Conservation (phyloP, 495 filamentous ascomycete species). For the Pyrenula massariospora region DNA sequence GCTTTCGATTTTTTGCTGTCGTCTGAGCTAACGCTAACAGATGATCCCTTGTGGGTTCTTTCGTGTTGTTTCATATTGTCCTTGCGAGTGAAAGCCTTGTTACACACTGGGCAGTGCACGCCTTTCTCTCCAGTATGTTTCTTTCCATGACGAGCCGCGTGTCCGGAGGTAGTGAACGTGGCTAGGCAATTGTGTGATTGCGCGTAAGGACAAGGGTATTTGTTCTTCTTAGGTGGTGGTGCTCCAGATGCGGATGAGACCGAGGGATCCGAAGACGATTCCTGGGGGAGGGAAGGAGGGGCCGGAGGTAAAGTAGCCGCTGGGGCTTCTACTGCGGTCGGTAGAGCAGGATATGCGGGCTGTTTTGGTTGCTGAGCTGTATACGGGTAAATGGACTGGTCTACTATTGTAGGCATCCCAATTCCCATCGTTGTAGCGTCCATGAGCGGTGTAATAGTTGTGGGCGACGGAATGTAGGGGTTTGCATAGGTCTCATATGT, state of each 20-base stretch:
- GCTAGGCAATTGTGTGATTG: slow-evolving; percentile 59
- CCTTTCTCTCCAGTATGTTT: slow-evolving; percentile 96
- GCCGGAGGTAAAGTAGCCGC: slow-evolving; percentile 13
- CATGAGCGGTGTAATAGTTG: slow-evolving; percentile 5
- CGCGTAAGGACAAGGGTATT: slow-evolving; percentile 45
- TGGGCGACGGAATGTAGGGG: slow-evolving; percentile 2
- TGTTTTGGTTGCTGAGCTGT: slow-evolving; percentile 14
- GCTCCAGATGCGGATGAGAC: slow-evolving; percentile 1
- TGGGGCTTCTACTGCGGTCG: slow-evolving; percentile 27
- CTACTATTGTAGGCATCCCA: slow-evolving; percentile 13
- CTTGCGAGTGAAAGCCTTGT: slow-evolving; percentile 88
- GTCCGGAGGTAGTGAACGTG: slow-evolving; percentile 90
- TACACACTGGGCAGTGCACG: slow-evolving; percentile 77
- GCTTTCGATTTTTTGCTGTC: neutral
- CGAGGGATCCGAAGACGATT: slow-evolving; percentile 10
- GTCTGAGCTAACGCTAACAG: neutral
- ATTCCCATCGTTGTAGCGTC: slow-evolving; percentile 5
- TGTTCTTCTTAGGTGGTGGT: slow-evolving; percentile 30
- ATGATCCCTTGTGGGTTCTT: slow-evolving; percentile 55
- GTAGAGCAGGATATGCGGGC: slow-evolving; percentile 11
- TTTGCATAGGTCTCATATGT: slow-evolving; percentile 2
- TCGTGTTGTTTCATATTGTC: slow-evolving; percentile 99
- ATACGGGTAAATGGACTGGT: slow-evolving; percentile 11
- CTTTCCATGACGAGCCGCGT: slow-evolving; percentile 91
- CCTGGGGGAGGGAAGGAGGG: slow-evolving; percentile 10